Conservation (phyloP, 129 eudicot species). For the Daucus carota region DH1_v3.0 NC_030384.2:35680001-35680500, state of each 20-base stretch:
- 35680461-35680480: background rate
- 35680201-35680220: conserved; percentile 28
- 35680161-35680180: background rate
- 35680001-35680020: too few species aligned
- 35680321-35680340: too few species aligned
- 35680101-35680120: conserved; percentile 97
- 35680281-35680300: background rate
- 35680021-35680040: too few species aligned
- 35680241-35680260: conserved; percentile 47
- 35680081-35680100: conserved; percentile 65
- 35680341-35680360: background rate
- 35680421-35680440: background rate
- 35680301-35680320: too few species aligned
- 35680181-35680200: conserved; percentile 86
- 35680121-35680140: too few species aligned
- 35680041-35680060: background rate
- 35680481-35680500: background rate
- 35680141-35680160: too few species aligned
- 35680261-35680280: background rate
- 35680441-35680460: background rate
- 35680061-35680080: background rate
- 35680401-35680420: background rate
- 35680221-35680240: conserved; percentile 99
- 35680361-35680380: background rate
- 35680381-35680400: too few species aligned